Evolutionary conservation across 2,329 filamentous ascomycete species (phyloP), one percentile per base, ranked within the genome.

Genomic region (Talaromyces rugulosus): DNA sequence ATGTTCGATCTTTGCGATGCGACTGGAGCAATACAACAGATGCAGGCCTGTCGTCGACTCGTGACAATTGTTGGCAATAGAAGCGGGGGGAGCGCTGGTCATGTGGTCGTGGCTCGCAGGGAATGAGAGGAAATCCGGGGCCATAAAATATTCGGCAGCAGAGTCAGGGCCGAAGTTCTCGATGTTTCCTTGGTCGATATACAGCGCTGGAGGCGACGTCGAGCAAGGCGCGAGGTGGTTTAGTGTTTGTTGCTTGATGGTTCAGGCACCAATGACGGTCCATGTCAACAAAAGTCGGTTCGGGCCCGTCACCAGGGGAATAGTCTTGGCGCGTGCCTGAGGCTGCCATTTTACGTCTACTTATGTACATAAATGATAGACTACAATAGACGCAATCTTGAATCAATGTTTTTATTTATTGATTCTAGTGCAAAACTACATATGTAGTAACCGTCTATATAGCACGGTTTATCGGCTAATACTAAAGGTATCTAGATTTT

Each of bases 241-340:
- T 23, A 16, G 36, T 16, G 16, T 33, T 33, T 47, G 44, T 53
- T 53, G 50, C 31, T 11, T 16, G 6, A 14, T 47, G 50, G 27
- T 7, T 28, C 50, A 53, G 44, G 50, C 28, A 53, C 50, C 28
- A 44, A 58, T 58, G 56, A 52, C 56, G 56, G 56, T 34, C 44
- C 44, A 47, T 47, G 23, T 27, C 44, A 47, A 47, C 23, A 47
- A 47, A 47, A 59, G 61, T 62, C 61, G 31, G 59, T 23, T 18
- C 53, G 51, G 60, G 14, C 33, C 56, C 56, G 51, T 62, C 61
- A 34, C 57, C 61, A 44, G 61, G 61, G 42, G 61, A 59, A 56
- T 53, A 27, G 50, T n/a, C 50, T 53, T 53, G 50, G 50, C 50
- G 18, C 28, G 50, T 8, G 50, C 50, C 50, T 53, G 30, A 53